Base-by-base conservation (phyloP, 192 early-diverging fungal genomes). In the Linnemannia exigua region DNA sequence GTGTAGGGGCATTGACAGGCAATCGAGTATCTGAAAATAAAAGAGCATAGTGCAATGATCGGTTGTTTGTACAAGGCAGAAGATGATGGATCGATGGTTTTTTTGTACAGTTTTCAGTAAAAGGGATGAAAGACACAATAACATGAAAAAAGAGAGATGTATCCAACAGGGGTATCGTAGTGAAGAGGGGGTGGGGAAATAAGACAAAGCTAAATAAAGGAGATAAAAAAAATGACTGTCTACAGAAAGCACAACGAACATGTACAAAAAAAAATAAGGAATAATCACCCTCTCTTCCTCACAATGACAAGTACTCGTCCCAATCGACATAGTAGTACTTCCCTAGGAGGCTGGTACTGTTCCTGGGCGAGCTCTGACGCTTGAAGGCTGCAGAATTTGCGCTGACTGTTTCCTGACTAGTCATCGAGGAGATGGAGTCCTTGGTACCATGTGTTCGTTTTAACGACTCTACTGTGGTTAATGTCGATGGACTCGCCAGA, bases 241-340 rank as follows among this genome's bases (percentile, higher is more conserved):
- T 35, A 38, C 31, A 74, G n/a, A n/a, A n/a, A n/a, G n/a, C n/a
- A 72, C n/a, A 25, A 74, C 16, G 33, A 17, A 15, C n/a, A 7
- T 19, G 12, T 74, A 51, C n/a, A 54, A 38, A 33, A 61, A 61
- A 38, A 14, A 41, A 75, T 33, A 46, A 78, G 41, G n/a, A 44
- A 78, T 36, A 70, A 70, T 58, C 33, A 51, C 3, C 66, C 41
- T 37, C 31, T 50, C 31, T 52, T 48, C 25, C 11, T 76, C 38
- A 86, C 35, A 80, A 37, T 7, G 84, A 86, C 2, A 79, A 63
- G 51, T 86, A 86, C 70, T 86, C 84, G 14, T 86, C 84, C 84
- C 84, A 86, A 70, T 86, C 74, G 35, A 86, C 84, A 74, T 86
- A 74, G 38, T 68, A 86, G n/a, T 86, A 86, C 76, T 86, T 86